Conservation (phyloP, 345 rosid genomes). For the Linum trigynum region DNA sequence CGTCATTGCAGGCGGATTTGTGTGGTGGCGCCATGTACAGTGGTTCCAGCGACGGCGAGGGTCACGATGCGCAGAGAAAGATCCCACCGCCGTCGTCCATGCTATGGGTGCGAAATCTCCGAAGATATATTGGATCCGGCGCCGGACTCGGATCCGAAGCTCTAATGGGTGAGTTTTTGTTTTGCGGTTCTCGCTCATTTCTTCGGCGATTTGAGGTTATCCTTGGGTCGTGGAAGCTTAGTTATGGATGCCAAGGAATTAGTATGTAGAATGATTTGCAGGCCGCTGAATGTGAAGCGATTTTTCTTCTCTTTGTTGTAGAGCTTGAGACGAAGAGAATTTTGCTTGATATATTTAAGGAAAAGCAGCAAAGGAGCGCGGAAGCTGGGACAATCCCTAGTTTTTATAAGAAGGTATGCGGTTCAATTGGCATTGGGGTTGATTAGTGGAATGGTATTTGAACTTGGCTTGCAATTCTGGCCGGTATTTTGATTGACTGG, state of each 20-base stretch:
- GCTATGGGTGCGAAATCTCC: constrained; percentile 94
- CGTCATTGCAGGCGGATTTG: neutral
- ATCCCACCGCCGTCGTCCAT: constrained; percentile 90
- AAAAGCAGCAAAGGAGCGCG: constrained; percentile 83
- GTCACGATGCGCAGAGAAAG: constrained; percentile 82
- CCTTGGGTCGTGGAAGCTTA: neutral
- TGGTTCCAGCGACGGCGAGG: constrained; percentile 94
- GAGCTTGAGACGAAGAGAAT: constrained; percentile 98
- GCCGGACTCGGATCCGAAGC: constrained; percentile 99
- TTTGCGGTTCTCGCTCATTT: neutral
- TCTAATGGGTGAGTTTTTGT: constrained; percentile 60
- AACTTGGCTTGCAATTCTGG: neutral
- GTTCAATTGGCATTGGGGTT: constrained; percentile 6
- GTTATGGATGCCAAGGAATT: neutral
- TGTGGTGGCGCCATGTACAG: constrained; percentile 50
- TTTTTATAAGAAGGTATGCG: constrained; percentile 90
- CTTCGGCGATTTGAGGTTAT: neutral
- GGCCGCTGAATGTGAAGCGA: neutral
- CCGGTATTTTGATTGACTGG: neutral
- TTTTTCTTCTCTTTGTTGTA: constrained; percentile 13
- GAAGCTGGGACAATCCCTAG: constrained; percentile 86
- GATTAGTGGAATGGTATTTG: neutral
- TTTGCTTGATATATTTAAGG: constrained; percentile 95
- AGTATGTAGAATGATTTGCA: neutral
- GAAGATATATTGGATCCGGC: constrained; percentile 89